A percentile compares a stretch with the other conserved stretches of the same genome.
phyloP scores from a whole-genome alignment of 2,329 filamentous ascomycete genomes.

The Hortaea werneckii region DNA sequence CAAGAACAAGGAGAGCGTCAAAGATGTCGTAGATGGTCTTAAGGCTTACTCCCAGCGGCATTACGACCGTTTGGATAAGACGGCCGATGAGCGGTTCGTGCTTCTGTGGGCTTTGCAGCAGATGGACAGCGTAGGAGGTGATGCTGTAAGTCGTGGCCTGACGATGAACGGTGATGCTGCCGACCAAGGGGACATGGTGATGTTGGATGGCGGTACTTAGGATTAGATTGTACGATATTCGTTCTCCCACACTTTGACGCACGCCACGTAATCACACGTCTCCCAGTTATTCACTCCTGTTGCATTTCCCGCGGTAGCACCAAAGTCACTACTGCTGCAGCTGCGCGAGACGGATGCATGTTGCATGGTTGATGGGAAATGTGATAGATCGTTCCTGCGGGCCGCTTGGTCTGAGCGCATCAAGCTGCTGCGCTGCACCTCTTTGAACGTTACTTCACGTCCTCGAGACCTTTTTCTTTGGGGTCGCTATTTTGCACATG shows the following conservation, averaged over 20 bases:
- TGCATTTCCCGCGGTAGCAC: too few relatives aligned
- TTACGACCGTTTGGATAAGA: slow-evolving; percentile 77
- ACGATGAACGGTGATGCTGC: neutral
- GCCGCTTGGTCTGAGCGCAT: too few relatives aligned
- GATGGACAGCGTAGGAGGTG: slow-evolving; percentile 54
- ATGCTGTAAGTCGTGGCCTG: neutral
- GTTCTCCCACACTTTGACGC: too few relatives aligned
- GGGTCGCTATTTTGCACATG: too few relatives aligned
- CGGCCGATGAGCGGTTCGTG: slow-evolving; percentile 88
- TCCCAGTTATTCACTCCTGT: too few relatives aligned
- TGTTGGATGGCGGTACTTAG: neutral
- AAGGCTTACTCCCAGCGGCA: slow-evolving; percentile 87
- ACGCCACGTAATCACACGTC: too few relatives aligned
- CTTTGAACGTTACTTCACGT: neutral
- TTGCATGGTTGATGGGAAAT: too few relatives aligned
- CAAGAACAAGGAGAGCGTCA: slow-evolving; percentile 52
- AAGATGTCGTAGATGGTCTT: slow-evolving; percentile 78
- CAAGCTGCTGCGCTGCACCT: neutral
- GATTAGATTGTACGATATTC: neutral
- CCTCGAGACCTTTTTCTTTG: neutral
- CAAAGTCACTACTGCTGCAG: too few relatives aligned
- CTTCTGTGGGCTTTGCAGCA: slow-evolving; percentile 86
- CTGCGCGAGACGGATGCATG: too few relatives aligned
- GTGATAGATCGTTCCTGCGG: too few relatives aligned
- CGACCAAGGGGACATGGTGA: slow-evolving; percentile 1